Evolutionary conservation across 768 basidiomycete genomes (phyloP), one percentile per base, ranked within the genome.

Genomic region (Tulasnella sp.): DNA sequence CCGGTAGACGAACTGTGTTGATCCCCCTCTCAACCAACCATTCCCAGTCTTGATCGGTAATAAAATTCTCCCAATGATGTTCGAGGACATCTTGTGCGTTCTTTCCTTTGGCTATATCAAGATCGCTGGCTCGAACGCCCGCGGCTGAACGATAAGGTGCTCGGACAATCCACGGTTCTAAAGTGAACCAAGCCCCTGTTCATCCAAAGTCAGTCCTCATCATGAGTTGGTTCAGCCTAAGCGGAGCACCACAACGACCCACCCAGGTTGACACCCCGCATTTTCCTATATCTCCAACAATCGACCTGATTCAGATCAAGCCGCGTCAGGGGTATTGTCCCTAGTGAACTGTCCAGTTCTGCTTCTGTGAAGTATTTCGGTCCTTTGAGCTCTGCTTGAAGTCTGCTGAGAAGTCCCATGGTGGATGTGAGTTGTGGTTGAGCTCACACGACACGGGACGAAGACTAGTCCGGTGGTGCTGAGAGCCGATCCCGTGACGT

Each of bases 41-140:
- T 69, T 79, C 78, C 80, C 85, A 88, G 77, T 89, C 88, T 0
- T 83, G 77, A 77, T 94, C 89, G 0, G 89, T 91, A 75, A 98
- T 93, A 87, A 87, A 95, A 0, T 80, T 81, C 75, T 81, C 81
- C 81, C 81, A 82, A 75, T 82, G 81, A 34, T 76, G 69, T 72
- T 81, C 80, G 19, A 81, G 75, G 1, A 76, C 74, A 22, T 52
- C 44, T 73, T 80, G 80, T 7, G 79, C 80, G 64, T 80, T 74
- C 17, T 67, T 67, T 32, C 78, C 79, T 35, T 63, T 69, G 7
- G 78, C 81, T 17, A 81, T 75, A 69, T 80, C 80, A 29, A 77
- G 74, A 76, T 80, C 78, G 44, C 77, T 77, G 47, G 78, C 75
- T 35, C 77, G 76, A 26, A 77, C 76, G 11, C 69, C 34, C 6